Conservation (phyloP, 2,329 filamentous ascomycete genomes). For the Beauveria sp. region DNA sequence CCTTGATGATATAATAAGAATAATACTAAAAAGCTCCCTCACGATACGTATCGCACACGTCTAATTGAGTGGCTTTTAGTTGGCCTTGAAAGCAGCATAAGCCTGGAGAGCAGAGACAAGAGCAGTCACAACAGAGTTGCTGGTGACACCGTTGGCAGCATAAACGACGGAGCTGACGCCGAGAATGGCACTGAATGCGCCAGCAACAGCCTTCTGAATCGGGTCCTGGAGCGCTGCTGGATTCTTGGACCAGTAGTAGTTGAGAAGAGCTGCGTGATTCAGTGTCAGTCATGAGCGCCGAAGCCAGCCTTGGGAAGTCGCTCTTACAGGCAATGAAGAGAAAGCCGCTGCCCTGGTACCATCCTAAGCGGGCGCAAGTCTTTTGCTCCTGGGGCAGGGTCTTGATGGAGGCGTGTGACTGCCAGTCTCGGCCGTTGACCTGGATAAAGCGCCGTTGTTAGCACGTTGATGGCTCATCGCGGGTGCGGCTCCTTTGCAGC, state of each 20-base stretch:
- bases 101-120: not conserved
- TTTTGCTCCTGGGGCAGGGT: not conserved
- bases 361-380: not conserved
- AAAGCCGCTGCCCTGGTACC: conserved; percentile 8
- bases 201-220: conserved; percentile 7
- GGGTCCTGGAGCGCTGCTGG: conserved; percentile 3
- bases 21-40: too few relatives aligned
- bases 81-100: conserved; percentile 9
- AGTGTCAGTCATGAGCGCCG: not conserved
- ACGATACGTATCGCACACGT: too few relatives aligned
- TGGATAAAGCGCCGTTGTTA: not conserved
- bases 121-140: not conserved
- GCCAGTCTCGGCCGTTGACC: conserved; percentile 8
- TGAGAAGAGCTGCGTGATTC: not conserved
- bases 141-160: conserved; percentile 1
- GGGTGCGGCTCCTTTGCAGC: not conserved
- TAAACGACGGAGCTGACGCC: not conserved
- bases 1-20: too few relatives aligned
- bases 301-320: not conserved
- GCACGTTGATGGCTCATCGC: not conserved
- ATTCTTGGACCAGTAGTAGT: conserved; percentile 12
- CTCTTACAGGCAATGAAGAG: not conserved
- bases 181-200: not conserved
- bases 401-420: conserved; percentile 3
- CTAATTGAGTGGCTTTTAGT: not conserved